Evolutionary conservation across 2,329 filamentous ascomycete species (phyloP).

Genomic region (Microthyrium microscopicum): DNA sequence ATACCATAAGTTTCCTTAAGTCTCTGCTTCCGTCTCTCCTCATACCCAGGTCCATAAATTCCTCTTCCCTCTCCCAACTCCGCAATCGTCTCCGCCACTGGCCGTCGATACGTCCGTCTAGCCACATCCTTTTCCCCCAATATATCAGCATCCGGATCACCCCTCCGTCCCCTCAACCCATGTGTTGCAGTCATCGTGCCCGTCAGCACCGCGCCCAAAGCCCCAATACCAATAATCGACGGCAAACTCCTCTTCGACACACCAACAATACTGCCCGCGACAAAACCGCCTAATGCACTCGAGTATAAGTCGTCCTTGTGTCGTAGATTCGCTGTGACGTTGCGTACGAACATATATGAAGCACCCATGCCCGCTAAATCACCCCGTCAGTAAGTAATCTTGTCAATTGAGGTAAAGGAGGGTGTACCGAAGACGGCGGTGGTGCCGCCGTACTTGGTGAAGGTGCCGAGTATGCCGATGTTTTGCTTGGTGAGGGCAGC

Average conservation of each 20-base stretch:
- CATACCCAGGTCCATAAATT: conserved; percentile 65
- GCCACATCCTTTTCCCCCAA: conserved; percentile 60
- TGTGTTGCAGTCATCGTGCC: conserved; percentile 10
- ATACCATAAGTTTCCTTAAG: conserved; percentile 79
- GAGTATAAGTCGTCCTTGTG: conserved; percentile 70
- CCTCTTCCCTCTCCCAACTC: conserved; percentile 78
- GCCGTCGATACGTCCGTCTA: conserved; percentile 56
- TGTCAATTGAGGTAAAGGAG: not conserved
- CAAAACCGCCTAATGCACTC: conserved; percentile 57
- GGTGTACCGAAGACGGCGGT: conserved; percentile 50
- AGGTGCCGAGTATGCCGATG: conserved; percentile 61
- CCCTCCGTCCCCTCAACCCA: conserved; percentile 23
- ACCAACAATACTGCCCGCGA: conserved; percentile 56
- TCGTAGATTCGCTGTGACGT: conserved; percentile 67
- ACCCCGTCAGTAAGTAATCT: not conserved
- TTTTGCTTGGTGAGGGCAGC: conserved; percentile 77
- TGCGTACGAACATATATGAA: conserved; percentile 61
- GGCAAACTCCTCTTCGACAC: no score
- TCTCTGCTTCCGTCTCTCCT: conserved; percentile 64
- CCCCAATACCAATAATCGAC: conserved; percentile 42
- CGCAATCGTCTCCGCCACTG: conserved; percentile 62
- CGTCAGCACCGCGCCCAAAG: not conserved
- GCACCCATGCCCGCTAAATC: conserved; percentile 51
- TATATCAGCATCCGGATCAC: conserved; percentile 43
- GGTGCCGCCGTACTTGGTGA: conserved; percentile 61